phyloP scores from a whole-genome alignment of 805 yeast species.

The Candida chilensis region DNA sequence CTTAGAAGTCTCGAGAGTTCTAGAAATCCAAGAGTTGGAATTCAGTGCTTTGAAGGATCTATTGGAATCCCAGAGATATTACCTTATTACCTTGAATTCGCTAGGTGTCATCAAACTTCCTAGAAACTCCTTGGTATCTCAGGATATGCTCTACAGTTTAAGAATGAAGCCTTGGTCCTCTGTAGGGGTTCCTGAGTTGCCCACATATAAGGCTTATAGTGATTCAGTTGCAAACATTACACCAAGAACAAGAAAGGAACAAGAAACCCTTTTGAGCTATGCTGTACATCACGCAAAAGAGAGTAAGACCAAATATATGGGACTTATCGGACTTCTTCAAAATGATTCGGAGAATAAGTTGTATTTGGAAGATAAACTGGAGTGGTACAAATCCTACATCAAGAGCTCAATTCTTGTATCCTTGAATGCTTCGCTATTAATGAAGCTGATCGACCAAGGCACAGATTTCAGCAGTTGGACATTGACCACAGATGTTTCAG shows the following conservation, averaged over 20 bases:
- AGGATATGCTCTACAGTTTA: constrained; percentile 35
- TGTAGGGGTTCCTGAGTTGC: constrained; percentile 69
- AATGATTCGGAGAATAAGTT: constrained; percentile 8
- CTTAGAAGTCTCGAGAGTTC: too few species aligned
- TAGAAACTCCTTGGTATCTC: constrained; percentile 12
- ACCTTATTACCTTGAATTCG: background rate
- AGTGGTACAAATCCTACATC: constrained; percentile 16
- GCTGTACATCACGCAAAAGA: constrained; percentile 12
- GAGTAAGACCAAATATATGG: constrained; percentile 8
- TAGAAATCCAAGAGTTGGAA: background rate
- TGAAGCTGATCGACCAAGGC: constrained; percentile 7
- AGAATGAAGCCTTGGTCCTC: constrained; percentile 75
- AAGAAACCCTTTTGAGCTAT: constrained; percentile 4
- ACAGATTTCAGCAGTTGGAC: constrained; percentile 3
- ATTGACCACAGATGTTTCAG: constrained; percentile 2
- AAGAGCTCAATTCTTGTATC: constrained; percentile 18
- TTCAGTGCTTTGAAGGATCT: background rate
- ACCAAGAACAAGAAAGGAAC: background rate
- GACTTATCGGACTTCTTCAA: constrained; percentile 6
- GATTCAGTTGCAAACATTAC: constrained; percentile 6
- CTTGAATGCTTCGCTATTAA: constrained; percentile 7
- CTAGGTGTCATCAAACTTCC: constrained; percentile 7
- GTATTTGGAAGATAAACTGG: constrained; percentile 11
- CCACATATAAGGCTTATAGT: constrained; percentile 32
- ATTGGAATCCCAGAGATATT: background rate